These are phyloP conservation scores for Pyronema omphalodes DNA, from an alignment of 495 filamentous ascomycete species.

Conservation along the genomic window DNA sequence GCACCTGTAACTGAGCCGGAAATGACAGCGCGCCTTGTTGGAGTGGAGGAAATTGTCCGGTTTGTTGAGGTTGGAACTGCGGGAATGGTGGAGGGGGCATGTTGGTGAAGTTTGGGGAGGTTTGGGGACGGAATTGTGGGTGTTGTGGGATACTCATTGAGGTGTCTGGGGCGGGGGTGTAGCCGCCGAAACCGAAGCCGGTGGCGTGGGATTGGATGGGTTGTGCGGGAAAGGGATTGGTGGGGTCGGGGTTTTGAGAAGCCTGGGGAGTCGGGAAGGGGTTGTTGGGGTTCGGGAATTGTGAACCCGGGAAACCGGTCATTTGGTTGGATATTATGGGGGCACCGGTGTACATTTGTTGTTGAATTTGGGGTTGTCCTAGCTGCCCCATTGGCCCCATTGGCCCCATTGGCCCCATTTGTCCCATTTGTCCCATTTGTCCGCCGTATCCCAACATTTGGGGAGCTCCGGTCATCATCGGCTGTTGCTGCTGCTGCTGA, in stretches of 20 bases:
- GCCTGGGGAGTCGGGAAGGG: background rate
- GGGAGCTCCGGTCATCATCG: constrained; percentile 9
- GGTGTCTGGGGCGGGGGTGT: constrained; percentile 43
- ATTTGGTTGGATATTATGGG: constrained; percentile 23
- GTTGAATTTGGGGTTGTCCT: constrained; percentile 23
- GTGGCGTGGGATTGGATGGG: constrained; percentile 46
- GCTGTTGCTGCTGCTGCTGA: constrained; percentile 28
- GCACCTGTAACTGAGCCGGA: constrained; percentile 28
- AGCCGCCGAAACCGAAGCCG: constrained; percentile 75
- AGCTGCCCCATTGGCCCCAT: constrained; percentile 26
- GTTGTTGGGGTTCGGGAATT: constrained; percentile 24
- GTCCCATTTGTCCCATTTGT: constrained; percentile 25
- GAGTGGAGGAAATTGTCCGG: constrained; percentile 18
- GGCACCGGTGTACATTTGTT: constrained; percentile 29
- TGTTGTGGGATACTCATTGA: constrained; percentile 40
- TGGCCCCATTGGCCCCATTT: constrained; percentile 23
- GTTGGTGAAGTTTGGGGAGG: constrained; percentile 39
- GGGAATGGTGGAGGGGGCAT: constrained; percentile 25
- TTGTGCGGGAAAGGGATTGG: background rate
- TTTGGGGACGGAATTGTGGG: constrained; percentile 29
- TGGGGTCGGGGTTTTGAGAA: background rate
- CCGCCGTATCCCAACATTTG: constrained; percentile 15
- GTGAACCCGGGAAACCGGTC: constrained; percentile 29
- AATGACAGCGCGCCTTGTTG: constrained; percentile 27
- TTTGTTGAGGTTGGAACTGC: constrained; percentile 26